Evolutionary conservation across 352 stramenopile species (phyloP), one percentile per base, ranked within the genome.

Genomic region (Globisporangium sylvaticum): DNA sequence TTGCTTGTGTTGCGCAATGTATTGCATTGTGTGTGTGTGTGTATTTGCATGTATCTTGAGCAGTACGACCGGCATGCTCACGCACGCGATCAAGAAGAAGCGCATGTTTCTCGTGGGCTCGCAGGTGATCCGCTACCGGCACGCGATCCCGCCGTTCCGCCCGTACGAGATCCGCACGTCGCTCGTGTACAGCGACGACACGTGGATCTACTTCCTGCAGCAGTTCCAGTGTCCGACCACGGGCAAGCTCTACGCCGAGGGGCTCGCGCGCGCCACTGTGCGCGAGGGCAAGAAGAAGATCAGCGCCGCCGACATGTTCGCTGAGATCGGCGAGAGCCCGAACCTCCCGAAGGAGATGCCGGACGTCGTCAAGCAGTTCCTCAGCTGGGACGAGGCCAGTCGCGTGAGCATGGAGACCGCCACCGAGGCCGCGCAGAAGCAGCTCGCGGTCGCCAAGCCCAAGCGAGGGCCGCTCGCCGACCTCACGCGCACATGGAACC

Each of bases 151-250:
- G 5, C 75, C 81, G 14, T 87, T 89, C 59, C 67, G 75, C 5
- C 67, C 80, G 10, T 91, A 91, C 61, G 81, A 91, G 65, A 79
- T 91, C 52, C 81, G 75, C 64, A 79, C 83, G 39, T 65, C 78
- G 46, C 62, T 89, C 50, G 68, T 84, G 31, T 80, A 83, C 60
- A 82, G 71, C 65, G 83, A 91, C 61, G 80, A 88, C 31, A 58
- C 69, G 39, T 89, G 80, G 80, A 77, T 86, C 56, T 91, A 87
- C 67, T 64, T 91, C n/a, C 61, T 84, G 50, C 81, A 91, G 24
- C 73, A 76, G 34, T 88, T 89, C 58, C 71, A 85, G 48, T 85
- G 83, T 50, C 79, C 77, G 9, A 69, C 29, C 9, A 84, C 69
- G 9, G 78, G 78, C 44, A 86, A 80, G 55, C 53, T 88, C 22